Percentiles rank a stretch among this genome's conserved stretches.
Conservation (phyloP, 331 rosid genomes). For the Quercus phellos region DNA sequence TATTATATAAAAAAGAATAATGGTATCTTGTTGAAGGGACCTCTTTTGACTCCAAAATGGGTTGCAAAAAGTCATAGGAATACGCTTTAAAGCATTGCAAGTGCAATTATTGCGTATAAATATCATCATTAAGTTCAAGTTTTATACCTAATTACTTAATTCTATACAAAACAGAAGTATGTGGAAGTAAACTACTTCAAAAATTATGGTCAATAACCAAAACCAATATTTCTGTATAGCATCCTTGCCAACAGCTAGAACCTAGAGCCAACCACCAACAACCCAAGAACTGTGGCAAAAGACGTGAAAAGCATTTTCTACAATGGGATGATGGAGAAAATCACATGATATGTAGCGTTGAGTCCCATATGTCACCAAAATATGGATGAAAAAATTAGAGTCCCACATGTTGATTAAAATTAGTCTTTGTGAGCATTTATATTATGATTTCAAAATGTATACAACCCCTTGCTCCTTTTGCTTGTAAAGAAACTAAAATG, state of each 20-base stretch:
- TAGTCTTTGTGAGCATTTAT: neutral
- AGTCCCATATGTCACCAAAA: neutral
- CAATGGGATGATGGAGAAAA: neutral
- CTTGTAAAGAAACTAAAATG: neutral
- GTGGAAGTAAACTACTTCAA: neutral
- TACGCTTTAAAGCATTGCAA: neutral
- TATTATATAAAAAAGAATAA: neutral
- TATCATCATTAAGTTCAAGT: neutral
- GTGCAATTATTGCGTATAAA: neutral
- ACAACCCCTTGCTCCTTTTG: neutral
- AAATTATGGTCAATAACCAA: neutral
- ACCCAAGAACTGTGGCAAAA: neutral
- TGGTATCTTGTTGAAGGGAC: neutral
- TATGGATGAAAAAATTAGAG: neutral
- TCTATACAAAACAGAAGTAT: neutral
- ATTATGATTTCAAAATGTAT: neutral
- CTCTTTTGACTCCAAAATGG: neutral
- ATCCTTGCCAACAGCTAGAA: too few relatives aligned
- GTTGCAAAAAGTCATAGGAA: neutral
- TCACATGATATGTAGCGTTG: neutral
- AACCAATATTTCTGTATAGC: neutral
- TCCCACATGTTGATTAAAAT: neutral
- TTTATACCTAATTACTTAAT: neutral
- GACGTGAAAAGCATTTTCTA: neutral
- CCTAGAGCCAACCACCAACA: too few relatives aligned